phyloP scores from a whole-genome alignment of 2,329 filamentous ascomycete species.

The Diplodia intermedia region DNA sequence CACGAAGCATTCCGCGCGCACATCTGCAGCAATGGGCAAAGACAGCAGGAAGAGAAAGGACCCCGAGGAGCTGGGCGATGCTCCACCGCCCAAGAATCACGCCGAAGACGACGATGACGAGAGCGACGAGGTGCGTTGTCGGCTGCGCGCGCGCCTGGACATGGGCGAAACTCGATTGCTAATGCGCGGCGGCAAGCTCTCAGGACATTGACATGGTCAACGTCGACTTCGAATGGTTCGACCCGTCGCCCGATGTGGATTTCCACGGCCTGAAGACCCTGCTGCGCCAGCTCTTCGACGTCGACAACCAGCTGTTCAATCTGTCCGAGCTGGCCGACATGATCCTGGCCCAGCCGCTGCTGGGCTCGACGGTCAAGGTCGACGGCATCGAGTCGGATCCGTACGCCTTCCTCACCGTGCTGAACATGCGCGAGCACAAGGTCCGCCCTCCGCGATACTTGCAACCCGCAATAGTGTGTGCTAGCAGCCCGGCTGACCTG shows the following conservation, averaged over 20 bases:
- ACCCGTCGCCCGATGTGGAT: slow-evolving; percentile 86
- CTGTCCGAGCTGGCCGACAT: slow-evolving; percentile 85
- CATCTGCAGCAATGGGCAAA: slow-evolving; percentile 43
- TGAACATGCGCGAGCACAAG: slow-evolving; percentile 81
- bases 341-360: slow-evolving; percentile 82
- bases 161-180: slow-evolving; percentile 11
- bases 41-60: slow-evolving; percentile 42
- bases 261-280: slow-evolving; percentile 94
- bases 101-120: slow-evolving; percentile 45
- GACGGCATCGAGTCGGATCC: slow-evolving; percentile 92
- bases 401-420: slow-evolving; percentile 87
- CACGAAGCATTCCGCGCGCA: slow-evolving; percentile 17
- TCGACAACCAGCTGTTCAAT: slow-evolving; percentile 84
- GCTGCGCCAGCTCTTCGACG: slow-evolving; percentile 88
- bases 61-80: slow-evolving; percentile 47
- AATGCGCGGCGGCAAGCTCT: slow-evolving; percentile 32
- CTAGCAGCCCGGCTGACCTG: neutral
- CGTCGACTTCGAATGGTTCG: slow-evolving; percentile 99
- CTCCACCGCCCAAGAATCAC: slow-evolving; percentile 41
- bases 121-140: slow-evolving; percentile 43
- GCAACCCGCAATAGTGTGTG: neutral
- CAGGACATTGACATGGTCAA: slow-evolving; percentile 91
- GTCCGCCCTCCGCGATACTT: slow-evolving; percentile 43
- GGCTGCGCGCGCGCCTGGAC: slow-evolving; percentile 14
- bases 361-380: slow-evolving; percentile 97